Percentiles rank a stretch among this genome's conserved stretches.
Conservation (phyloP, 164 flowering plant genomes). For the Santalum album region DNA sequence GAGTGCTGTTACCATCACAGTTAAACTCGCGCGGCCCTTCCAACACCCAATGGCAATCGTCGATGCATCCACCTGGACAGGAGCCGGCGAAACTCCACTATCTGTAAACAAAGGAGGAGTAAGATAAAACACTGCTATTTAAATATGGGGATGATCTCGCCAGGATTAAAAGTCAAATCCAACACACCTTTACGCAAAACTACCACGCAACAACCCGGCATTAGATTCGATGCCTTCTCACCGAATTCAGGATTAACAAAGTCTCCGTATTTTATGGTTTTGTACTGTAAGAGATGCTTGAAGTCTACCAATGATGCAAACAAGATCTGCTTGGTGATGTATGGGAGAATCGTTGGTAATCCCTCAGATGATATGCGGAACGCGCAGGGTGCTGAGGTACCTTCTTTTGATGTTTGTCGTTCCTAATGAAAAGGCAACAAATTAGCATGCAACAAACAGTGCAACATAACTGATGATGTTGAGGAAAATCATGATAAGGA, state of each 20-base stretch:
- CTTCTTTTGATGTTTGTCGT: constrained; percentile 76
- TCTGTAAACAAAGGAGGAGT: constrained; percentile 22
- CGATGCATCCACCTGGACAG: constrained; percentile 35
- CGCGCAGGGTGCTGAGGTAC: constrained; percentile 45
- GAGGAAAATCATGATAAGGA: no score
- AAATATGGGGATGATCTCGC: background rate
- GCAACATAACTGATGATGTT: no score
- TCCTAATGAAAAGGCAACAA: constrained; percentile 42
- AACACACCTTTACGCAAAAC: constrained; percentile 45
- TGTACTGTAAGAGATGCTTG: constrained; percentile 80
- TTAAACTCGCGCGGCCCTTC: constrained; percentile 69
- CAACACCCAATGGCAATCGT: constrained; percentile 93
- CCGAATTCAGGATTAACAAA: constrained; percentile 68
- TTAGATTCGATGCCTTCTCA: constrained; percentile 54
- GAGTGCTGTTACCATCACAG: constrained; percentile 68
- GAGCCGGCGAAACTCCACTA: constrained; percentile 16
- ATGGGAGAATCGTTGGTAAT: constrained; percentile 84
- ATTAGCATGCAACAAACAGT: no score
- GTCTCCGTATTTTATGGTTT: constrained; percentile 62
- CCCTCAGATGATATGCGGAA: constrained; percentile 97
- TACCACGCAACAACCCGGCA: constrained; percentile 73
- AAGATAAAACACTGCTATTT: background rate
- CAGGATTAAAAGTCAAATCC: background rate
- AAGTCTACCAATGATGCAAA: constrained; percentile 55
- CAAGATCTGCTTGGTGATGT: constrained; percentile 73